These are phyloP conservation scores for Evansstolkia leycettana DNA, from an alignment of 495 filamentous ascomycete species.

Conservation along the genomic window DNA sequence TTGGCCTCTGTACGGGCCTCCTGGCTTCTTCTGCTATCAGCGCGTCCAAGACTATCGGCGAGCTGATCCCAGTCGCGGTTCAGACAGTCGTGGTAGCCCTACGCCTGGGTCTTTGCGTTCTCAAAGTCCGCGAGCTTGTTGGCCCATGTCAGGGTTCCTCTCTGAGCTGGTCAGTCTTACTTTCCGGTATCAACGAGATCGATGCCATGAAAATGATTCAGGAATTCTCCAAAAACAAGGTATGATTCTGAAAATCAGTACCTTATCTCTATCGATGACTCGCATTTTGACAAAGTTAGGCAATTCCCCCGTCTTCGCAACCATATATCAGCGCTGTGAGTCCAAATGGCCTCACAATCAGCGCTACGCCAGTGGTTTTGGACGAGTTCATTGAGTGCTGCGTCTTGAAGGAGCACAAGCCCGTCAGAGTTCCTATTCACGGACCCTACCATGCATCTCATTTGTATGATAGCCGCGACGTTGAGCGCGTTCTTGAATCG, in stretches of 20 bases:
- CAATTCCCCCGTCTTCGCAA: conserved; percentile 44
- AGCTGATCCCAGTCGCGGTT: conserved; percentile 55
- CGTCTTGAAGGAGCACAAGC: conserved; percentile 40
- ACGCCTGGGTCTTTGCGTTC: conserved; percentile 50
- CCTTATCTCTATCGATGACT: conserved; percentile 33
- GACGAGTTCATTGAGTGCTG: conserved; percentile 42
- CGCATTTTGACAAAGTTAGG: conserved; percentile 28
- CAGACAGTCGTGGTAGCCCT: conserved; percentile 65
- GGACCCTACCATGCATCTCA: conserved; percentile 75
- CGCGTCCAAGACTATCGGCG: conserved; percentile 51
- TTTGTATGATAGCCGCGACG: conserved; percentile 48
- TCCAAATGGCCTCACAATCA: conserved; percentile 58
- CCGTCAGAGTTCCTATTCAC: conserved; percentile 55
- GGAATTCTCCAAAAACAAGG: conserved; percentile 24
- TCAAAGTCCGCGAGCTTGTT: conserved; percentile 23
- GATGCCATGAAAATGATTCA: conserved; percentile 18
- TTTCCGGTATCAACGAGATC: conserved; percentile 21
- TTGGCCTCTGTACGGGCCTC: conserved; percentile 55
- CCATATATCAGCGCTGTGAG: conserved; percentile 69
- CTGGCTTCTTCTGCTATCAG: conserved; percentile 62
- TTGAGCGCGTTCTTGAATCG: conserved; percentile 44
- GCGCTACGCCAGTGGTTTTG: conserved; percentile 60
- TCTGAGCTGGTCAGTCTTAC: conserved; percentile 27
- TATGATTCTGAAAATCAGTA: conserved; percentile 42
- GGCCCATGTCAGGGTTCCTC: conserved; percentile 13